Percentiles rank a stretch among this genome's conserved stretches.
phyloP scores from a whole-genome alignment of 805 yeast species.

The Blastobotrys chiropterorum region DNA sequence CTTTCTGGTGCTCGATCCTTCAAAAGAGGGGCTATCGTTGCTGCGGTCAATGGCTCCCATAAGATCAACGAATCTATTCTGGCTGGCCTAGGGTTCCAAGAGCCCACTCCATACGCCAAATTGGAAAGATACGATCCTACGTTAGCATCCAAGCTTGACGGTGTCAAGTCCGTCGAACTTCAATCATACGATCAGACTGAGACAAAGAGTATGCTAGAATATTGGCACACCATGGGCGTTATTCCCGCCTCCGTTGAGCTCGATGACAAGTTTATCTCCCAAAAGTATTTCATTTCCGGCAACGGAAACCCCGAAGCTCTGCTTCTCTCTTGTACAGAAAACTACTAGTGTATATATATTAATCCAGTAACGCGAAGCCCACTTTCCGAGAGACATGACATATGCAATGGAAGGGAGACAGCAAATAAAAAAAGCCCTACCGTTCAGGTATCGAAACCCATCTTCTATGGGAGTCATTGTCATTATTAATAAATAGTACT shows the following conservation, averaged over 20 bases:
- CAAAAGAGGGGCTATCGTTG: slow-evolving; percentile 55
- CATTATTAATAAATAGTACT: background rate
- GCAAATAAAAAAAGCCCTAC: no score
- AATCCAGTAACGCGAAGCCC: no score
- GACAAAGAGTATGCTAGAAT: slow-evolving; percentile 37
- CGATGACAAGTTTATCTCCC: slow-evolving; percentile 36
- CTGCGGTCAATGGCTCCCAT: slow-evolving; percentile 56
- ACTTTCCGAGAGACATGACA: no score
- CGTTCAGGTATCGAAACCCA: no score
- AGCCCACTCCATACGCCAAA: slow-evolving; percentile 52
- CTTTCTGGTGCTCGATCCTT: slow-evolving; percentile 50
- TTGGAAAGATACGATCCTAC: slow-evolving; percentile 45
- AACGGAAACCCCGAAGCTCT: slow-evolving; percentile 59
- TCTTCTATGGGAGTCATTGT: background rate
- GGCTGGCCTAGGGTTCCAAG: slow-evolving; percentile 47
- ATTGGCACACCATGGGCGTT: slow-evolving; percentile 36
- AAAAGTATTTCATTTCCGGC: slow-evolving; percentile 52
- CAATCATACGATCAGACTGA: slow-evolving; percentile 42
- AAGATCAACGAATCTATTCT: slow-evolving; percentile 49
- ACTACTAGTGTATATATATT: slow-evolving; percentile 17
- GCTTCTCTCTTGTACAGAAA: slow-evolving; percentile 36
- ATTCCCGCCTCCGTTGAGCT: slow-evolving; percentile 31
- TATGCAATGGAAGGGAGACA: no score
- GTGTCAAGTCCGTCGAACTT: slow-evolving; percentile 38
- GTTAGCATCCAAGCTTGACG: slow-evolving; percentile 43